phyloP scores from a whole-genome alignment of 129 eudicot genomes.

The Artemisia tridentata region DNA sequence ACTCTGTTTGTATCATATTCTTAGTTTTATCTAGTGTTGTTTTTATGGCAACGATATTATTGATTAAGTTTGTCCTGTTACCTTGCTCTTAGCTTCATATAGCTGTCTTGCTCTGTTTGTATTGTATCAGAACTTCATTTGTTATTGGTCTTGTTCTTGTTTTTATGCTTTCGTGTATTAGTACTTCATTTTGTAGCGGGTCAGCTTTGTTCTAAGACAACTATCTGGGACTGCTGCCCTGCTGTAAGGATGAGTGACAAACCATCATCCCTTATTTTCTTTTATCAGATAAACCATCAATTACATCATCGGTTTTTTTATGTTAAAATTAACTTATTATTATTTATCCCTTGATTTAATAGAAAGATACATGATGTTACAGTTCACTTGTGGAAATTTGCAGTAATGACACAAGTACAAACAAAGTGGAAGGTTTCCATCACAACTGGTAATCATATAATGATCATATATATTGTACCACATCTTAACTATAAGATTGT shows the following conservation, averaged over 20 bases:
- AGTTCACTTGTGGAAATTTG: too few species aligned
- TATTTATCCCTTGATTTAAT: too few species aligned
- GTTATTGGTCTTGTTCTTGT: neutral
- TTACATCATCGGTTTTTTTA: neutral
- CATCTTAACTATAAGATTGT: neutral
- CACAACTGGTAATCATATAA: too few species aligned
- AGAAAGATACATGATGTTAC: too few species aligned
- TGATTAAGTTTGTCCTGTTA: neutral
- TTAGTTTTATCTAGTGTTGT: neutral
- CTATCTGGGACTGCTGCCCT: neutral
- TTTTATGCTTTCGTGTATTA: neutral
- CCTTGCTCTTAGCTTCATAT: neutral
- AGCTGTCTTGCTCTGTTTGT: constrained; percentile 4
- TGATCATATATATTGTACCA: neutral
- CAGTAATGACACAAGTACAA: too few species aligned
- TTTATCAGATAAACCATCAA: neutral
- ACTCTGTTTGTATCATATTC: neutral
- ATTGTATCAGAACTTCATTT: neutral
- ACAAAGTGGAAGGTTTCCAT: too few species aligned
- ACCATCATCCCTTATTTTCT: neutral
- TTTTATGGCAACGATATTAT: neutral
- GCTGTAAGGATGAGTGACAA: too few species aligned
- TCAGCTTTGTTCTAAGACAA: neutral
- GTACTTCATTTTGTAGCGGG: neutral
- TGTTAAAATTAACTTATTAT: too few species aligned